Percentiles rank a stretch among this genome's conserved stretches.
These are phyloP conservation scores for Hypoxylon perforatum DNA, from an alignment of 495 filamentous ascomycete genomes.

Conservation along the genomic window DNA sequence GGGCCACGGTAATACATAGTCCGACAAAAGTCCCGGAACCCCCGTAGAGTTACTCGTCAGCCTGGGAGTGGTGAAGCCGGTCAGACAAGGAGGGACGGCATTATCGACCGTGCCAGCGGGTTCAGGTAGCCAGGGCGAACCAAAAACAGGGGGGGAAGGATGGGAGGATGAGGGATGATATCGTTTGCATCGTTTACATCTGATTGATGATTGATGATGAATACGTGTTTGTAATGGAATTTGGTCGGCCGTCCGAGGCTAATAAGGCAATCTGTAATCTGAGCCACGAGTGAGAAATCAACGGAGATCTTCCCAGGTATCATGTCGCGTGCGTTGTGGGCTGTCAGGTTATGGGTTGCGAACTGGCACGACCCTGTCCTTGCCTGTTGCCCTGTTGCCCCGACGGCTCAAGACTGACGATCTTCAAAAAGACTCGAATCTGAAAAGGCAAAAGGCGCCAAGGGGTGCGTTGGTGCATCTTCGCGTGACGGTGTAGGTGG, in stretches of 20 bases:
- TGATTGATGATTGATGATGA: slow-evolving; percentile 24
- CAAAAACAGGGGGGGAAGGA: neutral
- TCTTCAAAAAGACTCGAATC: slow-evolving; percentile 27
- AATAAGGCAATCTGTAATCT: slow-evolving; percentile 11
- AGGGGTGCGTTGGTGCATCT: neutral
- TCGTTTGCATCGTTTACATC: neutral
- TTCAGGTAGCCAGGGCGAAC: too few species aligned
- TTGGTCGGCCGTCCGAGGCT: slow-evolving; percentile 7
- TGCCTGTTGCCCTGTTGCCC: too few species aligned
- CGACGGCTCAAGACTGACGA: slow-evolving; percentile 6
- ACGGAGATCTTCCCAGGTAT: slow-evolving; percentile 9
- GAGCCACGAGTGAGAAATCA: slow-evolving; percentile 13
- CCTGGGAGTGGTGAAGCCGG: slow-evolving; percentile 17
- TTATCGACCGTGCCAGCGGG: too few species aligned
- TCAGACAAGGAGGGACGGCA: neutral
- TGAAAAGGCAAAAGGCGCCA: slow-evolving; percentile 33
- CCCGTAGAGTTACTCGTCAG: neutral
- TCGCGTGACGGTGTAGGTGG: slow-evolving; percentile 12
- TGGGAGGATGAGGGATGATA: neutral
- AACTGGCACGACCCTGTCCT: neutral
- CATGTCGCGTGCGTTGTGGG: slow-evolving; percentile 16
- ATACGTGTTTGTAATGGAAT: slow-evolving; percentile 37
- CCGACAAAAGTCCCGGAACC: slow-evolving; percentile 9
- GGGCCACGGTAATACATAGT: neutral
- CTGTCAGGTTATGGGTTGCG: slow-evolving; percentile 8